phyloP scores from a whole-genome alignment of 2,329 filamentous ascomycete species.

The Atkinsonella texensis region DNA sequence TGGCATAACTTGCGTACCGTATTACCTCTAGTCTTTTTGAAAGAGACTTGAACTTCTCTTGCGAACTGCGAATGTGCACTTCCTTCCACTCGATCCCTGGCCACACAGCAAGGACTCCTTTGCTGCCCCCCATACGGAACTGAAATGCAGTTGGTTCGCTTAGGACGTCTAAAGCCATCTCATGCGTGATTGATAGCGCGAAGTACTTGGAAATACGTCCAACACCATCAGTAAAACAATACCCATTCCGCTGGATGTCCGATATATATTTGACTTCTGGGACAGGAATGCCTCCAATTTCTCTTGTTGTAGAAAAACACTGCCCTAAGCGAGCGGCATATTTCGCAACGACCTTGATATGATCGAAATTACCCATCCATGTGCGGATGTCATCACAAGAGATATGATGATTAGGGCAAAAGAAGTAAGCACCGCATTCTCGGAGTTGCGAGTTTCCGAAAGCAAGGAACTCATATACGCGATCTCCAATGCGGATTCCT shows the following conservation, averaged over 20 bases:
- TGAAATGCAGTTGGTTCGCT: conserved; percentile 72
- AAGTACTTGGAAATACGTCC: conserved; percentile 80
- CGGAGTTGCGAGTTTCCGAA: conserved; percentile 94
- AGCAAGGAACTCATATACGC: conserved; percentile 78
- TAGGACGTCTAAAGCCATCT: conserved; percentile 49
- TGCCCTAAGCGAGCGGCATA: conserved; percentile 83
- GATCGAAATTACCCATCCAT: conserved; percentile 77
- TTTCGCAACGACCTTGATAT: conserved; percentile 78
- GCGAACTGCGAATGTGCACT: conserved; percentile 70
- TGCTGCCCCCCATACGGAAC: conserved; percentile 84
- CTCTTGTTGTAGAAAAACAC: conserved; percentile 86
- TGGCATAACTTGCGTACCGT: conserved; percentile 61
- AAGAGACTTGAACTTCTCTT: conserved; percentile 69
- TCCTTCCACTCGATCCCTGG: conserved; percentile 53
- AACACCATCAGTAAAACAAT: conserved; percentile 81
- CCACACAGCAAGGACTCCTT: conserved; percentile 74
- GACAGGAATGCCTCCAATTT: conserved; percentile 52
- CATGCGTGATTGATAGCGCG: conserved; percentile 58
- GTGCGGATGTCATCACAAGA: conserved; percentile 65
- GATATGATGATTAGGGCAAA: conserved; percentile 55
- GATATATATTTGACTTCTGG: conserved; percentile 47
- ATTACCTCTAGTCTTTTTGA: conserved; percentile 76
- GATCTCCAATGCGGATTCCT: conserved; percentile 72
- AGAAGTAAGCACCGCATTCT: conserved; percentile 88
- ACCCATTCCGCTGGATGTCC: conserved; percentile 58